Conservation (phyloP, 805 yeast genomes). For the Candida hungchunana region DNA sequence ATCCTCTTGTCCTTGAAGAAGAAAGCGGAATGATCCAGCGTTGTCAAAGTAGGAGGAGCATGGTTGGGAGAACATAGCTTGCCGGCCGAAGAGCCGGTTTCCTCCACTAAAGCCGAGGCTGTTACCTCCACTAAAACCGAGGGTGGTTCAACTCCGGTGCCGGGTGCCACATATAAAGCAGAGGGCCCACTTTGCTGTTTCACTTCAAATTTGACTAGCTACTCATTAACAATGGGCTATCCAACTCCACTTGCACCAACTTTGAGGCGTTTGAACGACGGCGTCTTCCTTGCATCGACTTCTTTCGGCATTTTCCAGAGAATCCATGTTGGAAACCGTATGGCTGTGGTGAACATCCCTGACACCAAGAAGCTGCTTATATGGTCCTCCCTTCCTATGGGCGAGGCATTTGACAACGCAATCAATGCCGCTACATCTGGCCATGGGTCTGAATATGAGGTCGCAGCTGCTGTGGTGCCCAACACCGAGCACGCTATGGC, state of each 20-base stretch:
- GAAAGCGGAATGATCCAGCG: too few relatives aligned
- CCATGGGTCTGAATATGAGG: slow-evolving; percentile 31
- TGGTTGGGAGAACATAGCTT: too few relatives aligned
- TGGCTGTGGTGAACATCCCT: slow-evolving; percentile 32
- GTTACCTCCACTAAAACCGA: too few relatives aligned
- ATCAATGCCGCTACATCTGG: slow-evolving; percentile 33
- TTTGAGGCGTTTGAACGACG: slow-evolving; percentile 30
- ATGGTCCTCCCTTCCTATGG: slow-evolving; percentile 57
- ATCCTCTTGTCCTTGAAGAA: too few relatives aligned
- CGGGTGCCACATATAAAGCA: too few relatives aligned
- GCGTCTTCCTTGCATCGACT: slow-evolving; percentile 34
- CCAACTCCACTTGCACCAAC: slow-evolving; percentile 35
- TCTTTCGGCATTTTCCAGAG: slow-evolving; percentile 28
- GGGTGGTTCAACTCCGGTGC: too few relatives aligned
- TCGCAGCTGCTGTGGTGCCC: slow-evolving; percentile 54
- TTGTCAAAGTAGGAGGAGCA: too few relatives aligned
- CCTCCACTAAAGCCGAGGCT: too few relatives aligned
- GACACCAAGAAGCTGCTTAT: slow-evolving; percentile 34
- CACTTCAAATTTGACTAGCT: too few relatives aligned
- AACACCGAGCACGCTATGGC: slow-evolving; percentile 65
- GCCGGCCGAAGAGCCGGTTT: too few relatives aligned
- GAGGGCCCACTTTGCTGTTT: too few relatives aligned
- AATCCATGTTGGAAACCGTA: slow-evolving; percentile 35
- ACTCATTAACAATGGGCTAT: slow-evolving; percentile 40
- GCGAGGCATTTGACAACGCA: slow-evolving; percentile 39